Evolutionary conservation across 345 rosid genomes (phyloP), one percentile per base, ranked within the genome.

Genomic region (Gossypium rotundifolium): DNA sequence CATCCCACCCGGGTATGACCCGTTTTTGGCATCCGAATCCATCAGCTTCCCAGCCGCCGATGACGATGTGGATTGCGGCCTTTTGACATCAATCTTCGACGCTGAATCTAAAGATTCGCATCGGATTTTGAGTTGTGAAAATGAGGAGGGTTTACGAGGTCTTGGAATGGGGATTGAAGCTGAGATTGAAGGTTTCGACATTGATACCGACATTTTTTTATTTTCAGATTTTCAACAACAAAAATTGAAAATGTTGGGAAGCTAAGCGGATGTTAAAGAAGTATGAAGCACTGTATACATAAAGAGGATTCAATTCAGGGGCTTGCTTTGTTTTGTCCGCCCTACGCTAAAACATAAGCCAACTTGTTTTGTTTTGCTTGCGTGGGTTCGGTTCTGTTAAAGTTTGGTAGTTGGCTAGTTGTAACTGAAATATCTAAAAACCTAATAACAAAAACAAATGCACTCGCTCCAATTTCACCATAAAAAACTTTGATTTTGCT

Each of bases 1-100:
- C 89, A 82, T 81, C 69, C 83, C 86, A 65, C 84, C 87, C n/a
- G 90, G 90, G 82, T 87, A 84, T 2, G 87, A 84, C 38, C 80
- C 85, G 7, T 79, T 78, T 69, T 74, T 82, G 23, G 60, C 48
- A 77, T 65, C 79, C 76, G 58, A 55, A 49, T 81, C 83, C 81
- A 81, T 79, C 71, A 76, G 74, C 63, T 73, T 86, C 14, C 75
- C 49, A 6, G 82, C 75, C 46, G 75, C 69, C 1, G 82, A 74
- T 48, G 74, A 76, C 40, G 71, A 44, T 17, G 78, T 33, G 65
- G 75, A 54, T 74, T 81, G 66, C 25, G 49, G 68, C 2, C 11
- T 62, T 49, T 55, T 71, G 54, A 9, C 67, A 10, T 57, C 70
- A 4, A 38, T 45, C 42, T 60, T 71, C 7, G 80, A 52, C 46